phyloP scores from a whole-genome alignment of 2,329 filamentous ascomycete species.

The Graphilbum fragrans region DNA sequence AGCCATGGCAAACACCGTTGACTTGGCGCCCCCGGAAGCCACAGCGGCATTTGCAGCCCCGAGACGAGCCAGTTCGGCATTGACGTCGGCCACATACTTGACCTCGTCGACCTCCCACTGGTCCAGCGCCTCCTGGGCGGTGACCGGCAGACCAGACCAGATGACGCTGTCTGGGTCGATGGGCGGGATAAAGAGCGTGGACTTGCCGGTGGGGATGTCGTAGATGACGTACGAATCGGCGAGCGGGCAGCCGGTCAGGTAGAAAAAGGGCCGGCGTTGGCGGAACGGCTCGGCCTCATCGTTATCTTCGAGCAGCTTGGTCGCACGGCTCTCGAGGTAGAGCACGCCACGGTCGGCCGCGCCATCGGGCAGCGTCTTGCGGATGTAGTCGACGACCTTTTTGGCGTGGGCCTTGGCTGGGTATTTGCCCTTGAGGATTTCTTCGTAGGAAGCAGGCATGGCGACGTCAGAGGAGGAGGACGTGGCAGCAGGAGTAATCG shows the following conservation, averaged over 20 bases:
- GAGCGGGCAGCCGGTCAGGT: slow-evolving; percentile 73
- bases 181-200: slow-evolving; percentile 85
- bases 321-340: slow-evolving; percentile 79
- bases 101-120: slow-evolving; percentile 77
- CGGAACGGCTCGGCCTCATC: slow-evolving; percentile 74
- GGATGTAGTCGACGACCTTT: slow-evolving; percentile 70
- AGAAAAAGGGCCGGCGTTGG: slow-evolving; percentile 89
- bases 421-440: slow-evolving; percentile 50
- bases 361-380: slow-evolving; percentile 46
- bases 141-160: slow-evolving; percentile 82
- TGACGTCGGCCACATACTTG: slow-evolving; percentile 59
- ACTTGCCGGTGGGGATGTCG: slow-evolving; percentile 58
- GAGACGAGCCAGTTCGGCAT: slow-evolving; percentile 51
- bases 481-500: background rate
- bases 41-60: slow-evolving; percentile 16
- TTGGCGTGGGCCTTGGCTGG: slow-evolving; percentile 81
- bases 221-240: slow-evolving; percentile 74
- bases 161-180: slow-evolving; percentile 81
- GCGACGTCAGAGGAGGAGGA: background rate
- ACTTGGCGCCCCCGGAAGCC: slow-evolving; percentile 25
- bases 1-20: slow-evolving; percentile 56
- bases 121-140: slow-evolving; percentile 58
- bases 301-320: slow-evolving; percentile 76
- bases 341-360: slow-evolving; percentile 51
- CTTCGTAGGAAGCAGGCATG: slow-evolving; percentile 17